Conservation (phyloP, 1,284 basidiomycete genomes). For the Apiotrichum laibachii region DNA sequence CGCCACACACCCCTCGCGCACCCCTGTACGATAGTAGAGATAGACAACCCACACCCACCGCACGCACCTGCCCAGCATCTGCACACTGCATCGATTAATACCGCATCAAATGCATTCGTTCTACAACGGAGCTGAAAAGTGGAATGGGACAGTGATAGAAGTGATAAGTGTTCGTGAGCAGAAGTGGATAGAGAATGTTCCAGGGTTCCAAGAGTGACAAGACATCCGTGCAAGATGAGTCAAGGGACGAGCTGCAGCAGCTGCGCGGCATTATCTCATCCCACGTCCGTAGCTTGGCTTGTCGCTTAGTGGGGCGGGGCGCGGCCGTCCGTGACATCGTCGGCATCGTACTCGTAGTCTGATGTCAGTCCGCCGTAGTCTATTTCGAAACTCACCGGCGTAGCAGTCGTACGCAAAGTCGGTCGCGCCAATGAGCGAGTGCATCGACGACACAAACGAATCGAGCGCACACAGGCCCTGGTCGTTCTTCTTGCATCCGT, state of each 20-base stretch:
- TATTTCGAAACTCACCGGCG: not conserved
- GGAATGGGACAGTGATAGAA: not conserved
- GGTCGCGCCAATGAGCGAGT: constrained; percentile 55
- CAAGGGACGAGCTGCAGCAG: no score
- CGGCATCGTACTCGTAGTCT: constrained; percentile 10
- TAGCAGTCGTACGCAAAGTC: constrained; percentile 45
- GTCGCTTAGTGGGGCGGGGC: not conserved
- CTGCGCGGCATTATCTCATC: no score
- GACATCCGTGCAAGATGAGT: no score
- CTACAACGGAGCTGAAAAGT: not conserved
- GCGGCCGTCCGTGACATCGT: constrained; percentile 3
- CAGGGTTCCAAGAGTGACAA: no score
- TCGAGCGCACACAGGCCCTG: constrained; percentile 61
- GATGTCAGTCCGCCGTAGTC: not conserved
- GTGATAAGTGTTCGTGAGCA: not conserved
- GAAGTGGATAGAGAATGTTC: not conserved
- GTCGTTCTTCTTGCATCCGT: constrained; percentile 56
- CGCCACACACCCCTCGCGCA: not conserved
- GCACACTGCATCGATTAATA: not conserved
- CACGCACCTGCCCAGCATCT: not conserved
- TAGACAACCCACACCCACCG: not conserved
- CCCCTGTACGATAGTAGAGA: not conserved
- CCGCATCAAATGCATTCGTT: constrained; percentile 3
- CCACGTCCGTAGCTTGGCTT: no score
- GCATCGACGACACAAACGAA: constrained; percentile 57